phyloP scores from a whole-genome alignment of 1,284 basidiomycete species.

The Ganoderma lucidum region DNA sequence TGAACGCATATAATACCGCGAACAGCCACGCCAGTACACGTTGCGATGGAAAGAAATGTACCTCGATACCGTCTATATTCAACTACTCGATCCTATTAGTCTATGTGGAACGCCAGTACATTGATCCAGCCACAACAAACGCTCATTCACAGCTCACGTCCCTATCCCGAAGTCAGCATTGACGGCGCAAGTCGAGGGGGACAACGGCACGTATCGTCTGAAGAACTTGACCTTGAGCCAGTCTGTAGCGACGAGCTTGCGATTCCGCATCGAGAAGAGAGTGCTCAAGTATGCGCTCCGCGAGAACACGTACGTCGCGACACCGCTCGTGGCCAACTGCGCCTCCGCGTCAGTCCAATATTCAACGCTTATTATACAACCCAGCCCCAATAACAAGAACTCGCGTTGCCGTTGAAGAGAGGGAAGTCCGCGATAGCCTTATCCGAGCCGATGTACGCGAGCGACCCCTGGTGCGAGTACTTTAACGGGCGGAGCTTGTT shows the following conservation, averaged over 20 bases:
- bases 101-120: not conserved
- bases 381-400: slow-evolving; percentile 34
- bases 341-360: slow-evolving; percentile 39
- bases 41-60: not conserved
- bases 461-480: slow-evolving; percentile 92
- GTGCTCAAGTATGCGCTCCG: slow-evolving; percentile 88
- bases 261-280: slow-evolving; percentile 90
- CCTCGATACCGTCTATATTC: slow-evolving; percentile 3
- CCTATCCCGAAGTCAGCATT: slow-evolving; percentile 16
- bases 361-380: slow-evolving; percentile 21
- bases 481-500: slow-evolving; percentile 85
- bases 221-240: slow-evolving; percentile 94
- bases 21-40: not conserved
- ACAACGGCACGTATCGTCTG: slow-evolving; percentile 67
- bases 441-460: slow-evolving; percentile 94
- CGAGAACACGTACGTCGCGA: slow-evolving; percentile 75
- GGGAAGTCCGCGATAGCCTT: slow-evolving; percentile 94
- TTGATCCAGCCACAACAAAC: not conserved
- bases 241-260: slow-evolving; percentile 86
- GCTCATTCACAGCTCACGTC: slow-evolving; percentile 38
- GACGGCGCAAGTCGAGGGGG: not conserved
- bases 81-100: slow-evolving; percentile 10
- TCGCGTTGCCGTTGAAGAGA: slow-evolving; percentile 86
- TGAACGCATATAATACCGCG: no score
- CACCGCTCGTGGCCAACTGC: slow-evolving; percentile 40